Evolutionary conservation across 345 rosid species (phyloP), one percentile per base, ranked within the genome.

Genomic region (Hibiscus syriacus): DNA sequence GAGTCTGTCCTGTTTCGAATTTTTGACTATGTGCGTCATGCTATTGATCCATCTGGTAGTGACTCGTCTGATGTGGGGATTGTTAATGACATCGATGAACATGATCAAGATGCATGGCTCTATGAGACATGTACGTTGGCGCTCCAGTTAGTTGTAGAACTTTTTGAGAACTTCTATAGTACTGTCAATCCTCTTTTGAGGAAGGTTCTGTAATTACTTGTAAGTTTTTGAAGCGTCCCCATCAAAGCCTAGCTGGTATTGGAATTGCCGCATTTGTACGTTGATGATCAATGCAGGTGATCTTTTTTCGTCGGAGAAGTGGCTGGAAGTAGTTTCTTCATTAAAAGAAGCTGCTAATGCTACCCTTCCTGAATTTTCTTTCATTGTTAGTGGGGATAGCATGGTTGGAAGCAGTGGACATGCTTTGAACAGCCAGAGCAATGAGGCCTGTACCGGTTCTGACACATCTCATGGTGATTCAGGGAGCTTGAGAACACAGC

Each of bases 201-300:
- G 59, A 94, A 89, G 79, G 95, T 91, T 76, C 78, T 94, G 71
- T 73, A 68, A 68, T 94, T 94, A 81, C 86, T 94, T 45, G 89
- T 89, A 43, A 94, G 95, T 80, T 94, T 94, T 74, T 91, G 61
- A 85, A 80, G 73, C 97, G 99, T 53, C 99, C 97, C 77, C 99
- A 94, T 82, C 99, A 94, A 72, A 94, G 97, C 76, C 92, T 94
- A 69, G 99, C 99, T 55, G 97, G 99, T 59, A 94, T 94, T 73
- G 99, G 99, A 63, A 91, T 91, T 48, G 95, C 97, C 46, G 97
- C 99, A 19, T 89, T 89, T 86, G 97, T 91, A 46, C 95, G 99
- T 57, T 94, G 81, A 90, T 94, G 96, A 91, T 90, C 77, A 92
- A 89, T 79, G 93, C 92, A 25, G 97, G 97, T 45, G 80, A 83